These are phyloP conservation scores for Voacanga thouarsii DNA, from an alignment of 257 asterid species.

Conservation along the genomic window DNA sequence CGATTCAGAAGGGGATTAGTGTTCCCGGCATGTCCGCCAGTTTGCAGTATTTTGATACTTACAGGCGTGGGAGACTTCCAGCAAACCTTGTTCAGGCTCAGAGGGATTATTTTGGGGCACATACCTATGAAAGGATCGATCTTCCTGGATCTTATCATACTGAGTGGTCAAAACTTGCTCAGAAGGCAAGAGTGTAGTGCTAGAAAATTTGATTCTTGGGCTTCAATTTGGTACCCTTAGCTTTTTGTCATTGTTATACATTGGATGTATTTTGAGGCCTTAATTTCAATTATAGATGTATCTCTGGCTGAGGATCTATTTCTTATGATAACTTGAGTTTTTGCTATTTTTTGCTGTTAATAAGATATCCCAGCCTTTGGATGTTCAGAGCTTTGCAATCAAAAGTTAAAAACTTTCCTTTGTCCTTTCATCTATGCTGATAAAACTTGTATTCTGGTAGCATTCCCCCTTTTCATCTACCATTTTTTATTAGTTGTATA, in stretches of 20 bases:
- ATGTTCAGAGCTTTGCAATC: background rate
- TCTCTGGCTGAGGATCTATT: constrained; percentile 35
- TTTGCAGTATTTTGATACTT: constrained; percentile 86
- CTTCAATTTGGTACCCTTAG: constrained; percentile 29
- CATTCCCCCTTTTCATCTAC: background rate
- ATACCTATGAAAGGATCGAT: constrained; percentile 85
- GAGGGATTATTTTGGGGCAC: constrained; percentile 94
- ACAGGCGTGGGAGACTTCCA: constrained; percentile 77
- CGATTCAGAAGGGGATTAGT: constrained; percentile 64
- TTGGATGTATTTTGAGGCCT: constrained; percentile 28
- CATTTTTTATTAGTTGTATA: background rate
- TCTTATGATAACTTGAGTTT: constrained; percentile 29
- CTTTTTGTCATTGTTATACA: constrained; percentile 25
- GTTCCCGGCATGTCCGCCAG: constrained; percentile 92
- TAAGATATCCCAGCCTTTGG: constrained; percentile 31
- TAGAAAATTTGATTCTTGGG: constrained; percentile 12
- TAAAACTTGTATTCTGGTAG: background rate
- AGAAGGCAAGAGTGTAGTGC: constrained; percentile 45
- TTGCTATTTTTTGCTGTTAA: constrained; percentile 45
- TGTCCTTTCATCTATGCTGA: background rate
- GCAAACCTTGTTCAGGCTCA: constrained; percentile 98
- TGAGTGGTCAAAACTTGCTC: constrained; percentile 94
- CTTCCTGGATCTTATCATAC: constrained; percentile 68
- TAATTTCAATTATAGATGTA: constrained; percentile 33
- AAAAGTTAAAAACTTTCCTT: background rate